phyloP scores from a whole-genome alignment of 1,139 yeast genomes.

The Wickerhamiella pararugosa region DNA sequence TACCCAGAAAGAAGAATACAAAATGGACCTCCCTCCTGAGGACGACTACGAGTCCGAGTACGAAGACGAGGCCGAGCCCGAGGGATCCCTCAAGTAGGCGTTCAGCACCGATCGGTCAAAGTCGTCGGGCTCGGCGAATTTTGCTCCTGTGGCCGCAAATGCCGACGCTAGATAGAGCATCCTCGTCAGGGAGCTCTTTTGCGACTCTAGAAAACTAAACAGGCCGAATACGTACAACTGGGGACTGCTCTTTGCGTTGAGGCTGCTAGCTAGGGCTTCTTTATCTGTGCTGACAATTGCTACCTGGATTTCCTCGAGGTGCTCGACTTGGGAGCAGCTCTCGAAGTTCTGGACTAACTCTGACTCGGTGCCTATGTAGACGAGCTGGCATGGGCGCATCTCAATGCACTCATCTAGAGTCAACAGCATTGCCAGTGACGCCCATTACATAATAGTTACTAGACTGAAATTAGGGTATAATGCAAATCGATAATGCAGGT shows the following conservation, averaged over 20 bases:
- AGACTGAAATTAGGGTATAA: not conserved
- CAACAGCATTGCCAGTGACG: not conserved
- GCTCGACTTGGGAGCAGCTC: not conserved
- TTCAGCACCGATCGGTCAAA: too few species aligned
- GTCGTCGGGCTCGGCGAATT: too few species aligned
- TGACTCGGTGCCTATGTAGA: not conserved
- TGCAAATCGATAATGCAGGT: not conserved
- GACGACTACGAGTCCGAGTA: constrained; percentile 16
- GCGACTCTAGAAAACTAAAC: too few species aligned
- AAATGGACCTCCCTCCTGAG: constrained; percentile 16
- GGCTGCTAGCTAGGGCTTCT: not conserved
- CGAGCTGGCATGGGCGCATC: not conserved
- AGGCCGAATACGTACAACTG: too few species aligned
- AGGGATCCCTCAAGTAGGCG: not conserved
- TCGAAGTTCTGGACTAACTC: not conserved
- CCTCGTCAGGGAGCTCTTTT: too few species aligned
- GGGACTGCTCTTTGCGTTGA: too few species aligned
- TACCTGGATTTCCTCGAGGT: not conserved
- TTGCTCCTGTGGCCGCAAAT: too few species aligned
- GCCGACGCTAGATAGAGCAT: too few species aligned
- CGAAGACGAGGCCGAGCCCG: constrained; percentile 2
- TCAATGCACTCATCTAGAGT: not conserved
- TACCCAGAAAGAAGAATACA: constrained; percentile 13
- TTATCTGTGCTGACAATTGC: not conserved
- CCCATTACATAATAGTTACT: not conserved